Evolutionary conservation across 2,329 filamentous ascomycete genomes (phyloP).

Genomic region (Colletotrichum sp.): DNA sequence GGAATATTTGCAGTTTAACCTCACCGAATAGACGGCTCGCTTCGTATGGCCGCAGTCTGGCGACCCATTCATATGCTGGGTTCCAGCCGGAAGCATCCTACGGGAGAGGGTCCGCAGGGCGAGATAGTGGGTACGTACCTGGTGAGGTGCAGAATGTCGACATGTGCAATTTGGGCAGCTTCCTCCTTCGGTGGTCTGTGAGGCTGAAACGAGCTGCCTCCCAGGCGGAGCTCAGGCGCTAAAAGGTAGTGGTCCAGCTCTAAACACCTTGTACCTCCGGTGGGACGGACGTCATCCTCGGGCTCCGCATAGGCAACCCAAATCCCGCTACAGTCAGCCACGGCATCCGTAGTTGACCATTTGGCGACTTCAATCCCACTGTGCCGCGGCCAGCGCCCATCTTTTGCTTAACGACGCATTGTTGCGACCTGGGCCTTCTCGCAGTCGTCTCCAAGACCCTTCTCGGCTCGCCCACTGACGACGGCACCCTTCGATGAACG

Average conservation of each 20-base stretch:
- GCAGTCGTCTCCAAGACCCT: neutral
- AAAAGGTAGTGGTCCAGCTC: conserved; percentile 9
- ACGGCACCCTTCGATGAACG: neutral
- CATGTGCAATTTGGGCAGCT: neutral
- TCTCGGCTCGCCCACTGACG: neutral
- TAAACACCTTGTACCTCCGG: neutral
- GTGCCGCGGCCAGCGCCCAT: neutral
- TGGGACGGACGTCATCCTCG: conserved; percentile 16
- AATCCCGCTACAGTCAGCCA: conserved; percentile 13
- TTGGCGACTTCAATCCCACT: neutral
- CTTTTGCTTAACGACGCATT: neutral
- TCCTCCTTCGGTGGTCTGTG: conserved; percentile 7
- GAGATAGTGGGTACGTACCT: neutral
- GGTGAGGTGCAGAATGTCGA: neutral
- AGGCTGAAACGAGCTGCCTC: conserved; percentile 10
- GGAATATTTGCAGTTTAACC: neutral
- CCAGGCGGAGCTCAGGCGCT: conserved; percentile 3
- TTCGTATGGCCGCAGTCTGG: neutral
- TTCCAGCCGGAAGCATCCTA: neutral
- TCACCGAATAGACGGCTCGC: neutral
- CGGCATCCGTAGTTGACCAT: neutral
- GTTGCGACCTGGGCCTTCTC: neutral
- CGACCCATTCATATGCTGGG: neutral
- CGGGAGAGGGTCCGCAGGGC: neutral
- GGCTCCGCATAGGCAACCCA: conserved; percentile 11